phyloP scores from a whole-genome alignment of 208 protist genomes.

The Acanthamoeba culbertsoni region DNA sequence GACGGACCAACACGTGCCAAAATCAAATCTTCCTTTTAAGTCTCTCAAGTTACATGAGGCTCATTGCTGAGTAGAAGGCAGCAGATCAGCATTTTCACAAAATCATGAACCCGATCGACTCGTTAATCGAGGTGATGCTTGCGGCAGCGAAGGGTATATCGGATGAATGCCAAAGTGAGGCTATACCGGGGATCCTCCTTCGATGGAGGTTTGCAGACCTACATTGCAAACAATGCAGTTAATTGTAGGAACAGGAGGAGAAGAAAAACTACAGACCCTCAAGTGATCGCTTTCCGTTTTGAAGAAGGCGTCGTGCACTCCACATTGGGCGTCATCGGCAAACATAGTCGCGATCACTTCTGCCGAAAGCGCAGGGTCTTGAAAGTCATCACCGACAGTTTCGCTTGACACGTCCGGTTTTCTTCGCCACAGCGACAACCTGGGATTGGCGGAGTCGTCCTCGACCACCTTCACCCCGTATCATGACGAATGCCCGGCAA shows the following conservation, averaged over 20 bases:
- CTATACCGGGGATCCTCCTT: not conserved
- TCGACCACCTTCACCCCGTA: not conserved
- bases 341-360: not conserved
- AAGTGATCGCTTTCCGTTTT: not conserved
- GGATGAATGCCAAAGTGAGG: not conserved
- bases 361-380: not conserved
- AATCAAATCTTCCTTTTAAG: too few relatives aligned
- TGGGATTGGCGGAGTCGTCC: conserved; percentile 21
- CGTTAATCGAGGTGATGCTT: too few relatives aligned
- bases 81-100: too few relatives aligned
- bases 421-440: not conserved
- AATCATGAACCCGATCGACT: too few relatives aligned
- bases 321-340: not conserved
- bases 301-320: not conserved
- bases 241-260: not conserved
- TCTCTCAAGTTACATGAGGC: too few relatives aligned
- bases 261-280: not conserved
- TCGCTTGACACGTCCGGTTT: not conserved
- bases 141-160: not conserved
- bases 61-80: too few relatives aligned
- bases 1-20: too few relatives aligned
- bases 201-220: not conserved
- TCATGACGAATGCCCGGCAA: not conserved
- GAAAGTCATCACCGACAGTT: not conserved
- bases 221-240: not conserved